phyloP scores from a whole-genome alignment of 148 eudicot species.

The Oxyria digyna region DNA sequence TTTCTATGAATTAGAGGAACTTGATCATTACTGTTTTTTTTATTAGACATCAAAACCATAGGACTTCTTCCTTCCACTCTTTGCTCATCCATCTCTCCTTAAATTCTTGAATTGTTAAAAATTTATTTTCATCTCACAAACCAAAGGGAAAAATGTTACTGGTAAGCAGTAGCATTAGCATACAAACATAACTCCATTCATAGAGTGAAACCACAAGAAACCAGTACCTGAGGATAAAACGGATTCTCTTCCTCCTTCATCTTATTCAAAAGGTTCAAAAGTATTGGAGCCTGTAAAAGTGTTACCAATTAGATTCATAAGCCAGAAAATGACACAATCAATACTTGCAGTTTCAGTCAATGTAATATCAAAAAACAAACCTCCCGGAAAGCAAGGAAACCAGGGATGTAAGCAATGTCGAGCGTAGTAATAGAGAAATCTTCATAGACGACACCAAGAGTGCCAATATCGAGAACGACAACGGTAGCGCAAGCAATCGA shows the following conservation, averaged over 20 bases:
- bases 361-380: constrained; percentile 16
- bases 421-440: constrained; percentile 48
- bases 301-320: not conserved
- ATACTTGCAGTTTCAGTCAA: not conserved
- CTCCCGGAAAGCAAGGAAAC: constrained; percentile 94
- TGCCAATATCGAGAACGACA: constrained; percentile 50
- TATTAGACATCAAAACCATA: not conserved
- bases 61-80: not conserved
- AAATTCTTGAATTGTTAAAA: not conserved
- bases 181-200: not conserved
- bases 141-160: not conserved
- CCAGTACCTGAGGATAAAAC: constrained; percentile 74
- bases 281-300: constrained; percentile 66
- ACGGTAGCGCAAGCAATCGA: constrained; percentile 76
- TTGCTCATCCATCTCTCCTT: not conserved
- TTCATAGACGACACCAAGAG: constrained; percentile 48
- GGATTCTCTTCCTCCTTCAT: constrained; percentile 56
- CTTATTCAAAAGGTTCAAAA: constrained; percentile 62
- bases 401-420: constrained; percentile 67
- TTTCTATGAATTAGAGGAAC: not conserved
- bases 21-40: not conserved
- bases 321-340: not conserved
- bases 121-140: not conserved
- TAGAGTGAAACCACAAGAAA: not conserved
- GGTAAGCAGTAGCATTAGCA: not conserved